phyloP scores from a whole-genome alignment of 805 yeast species.

The Lachancea thermotolerans region DNA sequence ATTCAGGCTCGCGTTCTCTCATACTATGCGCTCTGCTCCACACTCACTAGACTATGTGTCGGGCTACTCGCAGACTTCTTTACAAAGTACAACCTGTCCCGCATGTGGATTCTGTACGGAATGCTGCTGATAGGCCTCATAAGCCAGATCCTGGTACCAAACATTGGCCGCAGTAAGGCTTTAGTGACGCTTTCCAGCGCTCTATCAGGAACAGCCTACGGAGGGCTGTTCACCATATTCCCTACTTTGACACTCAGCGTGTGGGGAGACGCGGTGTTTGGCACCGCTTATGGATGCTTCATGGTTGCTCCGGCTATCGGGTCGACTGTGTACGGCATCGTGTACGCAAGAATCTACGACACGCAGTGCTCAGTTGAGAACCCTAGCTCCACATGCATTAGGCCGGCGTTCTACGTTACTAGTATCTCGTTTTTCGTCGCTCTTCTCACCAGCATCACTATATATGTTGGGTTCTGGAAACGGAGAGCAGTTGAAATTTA shows the following conservation, averaged over 20 bases:
- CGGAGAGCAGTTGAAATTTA: constrained; percentile 2
- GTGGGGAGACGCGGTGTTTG: constrained; percentile 86
- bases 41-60: constrained; percentile 56
- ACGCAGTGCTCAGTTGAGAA: constrained; percentile 17
- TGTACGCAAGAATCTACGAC: constrained; percentile 64
- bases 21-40: constrained; percentile 63
- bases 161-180: constrained; percentile 17
- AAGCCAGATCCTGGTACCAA: constrained; percentile 31
- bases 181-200: constrained; percentile 34
- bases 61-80: constrained; percentile 67
- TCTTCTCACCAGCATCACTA: not conserved
- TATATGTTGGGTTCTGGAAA: constrained; percentile 5
- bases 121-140: constrained; percentile 33
- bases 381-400: constrained; percentile 14
- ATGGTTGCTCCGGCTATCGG: constrained; percentile 88
- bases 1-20: constrained; percentile 39
- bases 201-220: constrained; percentile 65
- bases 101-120: constrained; percentile 28
- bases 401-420: constrained; percentile 17
- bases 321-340: constrained; percentile 55
- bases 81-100: constrained; percentile 25
- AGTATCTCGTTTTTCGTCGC: constrained; percentile 11
- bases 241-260: constrained; percentile 79
- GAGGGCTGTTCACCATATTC: constrained; percentile 76
- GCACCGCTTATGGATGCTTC: constrained; percentile 88